Evolutionary conservation across 2,329 filamentous ascomycete species (phyloP).

Genomic region (Epichloe festucae): DNA sequence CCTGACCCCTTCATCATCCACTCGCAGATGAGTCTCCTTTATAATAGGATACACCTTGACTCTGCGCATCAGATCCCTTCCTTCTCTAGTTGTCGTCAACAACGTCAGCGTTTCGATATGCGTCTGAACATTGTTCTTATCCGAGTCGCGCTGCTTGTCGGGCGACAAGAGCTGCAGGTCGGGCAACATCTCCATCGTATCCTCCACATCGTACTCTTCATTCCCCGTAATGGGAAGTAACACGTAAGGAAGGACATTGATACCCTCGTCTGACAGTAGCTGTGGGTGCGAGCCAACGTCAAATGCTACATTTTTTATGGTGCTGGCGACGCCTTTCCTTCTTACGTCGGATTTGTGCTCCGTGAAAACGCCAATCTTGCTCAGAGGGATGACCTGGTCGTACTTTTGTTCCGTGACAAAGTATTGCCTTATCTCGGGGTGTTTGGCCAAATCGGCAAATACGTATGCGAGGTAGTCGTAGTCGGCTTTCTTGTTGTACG

Average conservation of each 20-base stretch:
- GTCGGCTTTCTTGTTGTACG: conserved; percentile 72
- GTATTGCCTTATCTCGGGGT: conserved; percentile 60
- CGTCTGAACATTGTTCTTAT: conserved; percentile 64
- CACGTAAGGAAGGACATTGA: conserved; percentile 79
- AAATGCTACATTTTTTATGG: conserved; percentile 89
- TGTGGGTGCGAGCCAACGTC: conserved; percentile 59
- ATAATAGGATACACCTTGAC: conserved; percentile 83
- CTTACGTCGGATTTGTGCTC: conserved; percentile 75
- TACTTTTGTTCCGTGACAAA: conserved; percentile 63
- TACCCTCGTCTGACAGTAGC: conserved; percentile 57
- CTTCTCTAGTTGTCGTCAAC: conserved; percentile 64
- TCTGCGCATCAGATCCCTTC: conserved; percentile 59
- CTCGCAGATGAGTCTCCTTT: conserved; percentile 68
- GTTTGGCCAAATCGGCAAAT: conserved; percentile 84
- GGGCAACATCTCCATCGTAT: conserved; percentile 73
- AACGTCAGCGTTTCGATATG: conserved; percentile 83
- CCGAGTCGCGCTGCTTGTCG: conserved; percentile 74
- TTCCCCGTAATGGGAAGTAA: conserved; percentile 76
- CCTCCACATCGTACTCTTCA: conserved; percentile 81
- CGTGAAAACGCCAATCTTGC: conserved; percentile 89
- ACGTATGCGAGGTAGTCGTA: conserved; percentile 92
- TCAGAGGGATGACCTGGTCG: conserved; percentile 74
- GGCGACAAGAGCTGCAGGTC: conserved; percentile 82
- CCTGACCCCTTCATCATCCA: conserved; percentile 65
- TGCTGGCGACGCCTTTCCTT: conserved; percentile 86